Percentiles rank a stretch among this genome's conserved stretches.
Conservation (phyloP, 495 filamentous ascomycete genomes). For the Parmelia sp. region DNA sequence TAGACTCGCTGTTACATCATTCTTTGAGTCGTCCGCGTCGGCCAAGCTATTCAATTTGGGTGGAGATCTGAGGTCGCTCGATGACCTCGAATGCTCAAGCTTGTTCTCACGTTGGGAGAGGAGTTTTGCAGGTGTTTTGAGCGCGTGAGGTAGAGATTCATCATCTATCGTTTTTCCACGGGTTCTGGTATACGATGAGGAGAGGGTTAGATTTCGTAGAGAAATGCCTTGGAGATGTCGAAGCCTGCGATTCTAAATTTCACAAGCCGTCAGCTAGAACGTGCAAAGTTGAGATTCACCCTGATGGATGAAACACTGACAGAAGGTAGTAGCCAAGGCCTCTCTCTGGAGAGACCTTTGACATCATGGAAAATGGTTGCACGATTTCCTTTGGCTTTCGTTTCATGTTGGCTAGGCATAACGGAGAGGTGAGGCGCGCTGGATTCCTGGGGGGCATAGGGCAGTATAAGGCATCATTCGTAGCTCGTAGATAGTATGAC, state of each 20-base stretch:
- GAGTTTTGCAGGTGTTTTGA: conserved; percentile 64
- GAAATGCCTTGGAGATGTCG: conserved; percentile 84
- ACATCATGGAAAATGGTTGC: conserved; percentile 14
- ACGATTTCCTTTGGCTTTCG: conserved; percentile 9
- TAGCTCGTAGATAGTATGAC: not conserved
- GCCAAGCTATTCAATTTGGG: conserved; percentile 17
- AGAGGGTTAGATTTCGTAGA: conserved; percentile 74
- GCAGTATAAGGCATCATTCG: conserved; percentile 20
- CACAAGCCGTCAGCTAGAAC: conserved; percentile 6
- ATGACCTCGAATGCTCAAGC: conserved; percentile 68
- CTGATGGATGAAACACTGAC: conserved; percentile 28
- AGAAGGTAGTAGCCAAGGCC: conserved; percentile 45
- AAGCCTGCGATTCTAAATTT: conserved; percentile 69
- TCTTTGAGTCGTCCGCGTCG: conserved; percentile 1
- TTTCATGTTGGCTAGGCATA: conserved; percentile 19
- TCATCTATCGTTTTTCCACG: conserved; percentile 79
- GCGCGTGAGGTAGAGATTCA: conserved; percentile 60
- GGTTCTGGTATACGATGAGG: conserved; percentile 40
- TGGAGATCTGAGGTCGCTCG: conserved; percentile 53
- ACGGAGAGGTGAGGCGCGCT: conserved; percentile 9
- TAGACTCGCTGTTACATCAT: conserved; percentile 23
- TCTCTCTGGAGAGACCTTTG: conserved; percentile 32
- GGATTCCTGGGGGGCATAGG: not conserved
- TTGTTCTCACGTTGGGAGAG: conserved; percentile 52
- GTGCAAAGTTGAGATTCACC: conserved; percentile 21